Evolutionary conservation across 73 alveolate genomes (phyloP), one percentile per base, ranked within the genome.

Genomic region (Uronychia setigera): DNA sequence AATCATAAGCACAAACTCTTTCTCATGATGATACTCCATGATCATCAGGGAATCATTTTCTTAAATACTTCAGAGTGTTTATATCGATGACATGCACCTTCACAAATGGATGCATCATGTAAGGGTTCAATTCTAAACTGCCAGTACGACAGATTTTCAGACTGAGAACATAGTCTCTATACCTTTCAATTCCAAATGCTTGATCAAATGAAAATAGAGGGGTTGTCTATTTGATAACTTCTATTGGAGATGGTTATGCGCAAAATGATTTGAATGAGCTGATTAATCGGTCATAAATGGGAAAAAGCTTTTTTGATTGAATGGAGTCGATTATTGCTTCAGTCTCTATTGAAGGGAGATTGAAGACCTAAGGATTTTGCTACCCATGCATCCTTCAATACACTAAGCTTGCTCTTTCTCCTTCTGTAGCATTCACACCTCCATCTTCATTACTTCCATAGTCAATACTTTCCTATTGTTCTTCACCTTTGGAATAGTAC

Each of bases 71-170:
- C 31, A 95, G 95, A 0, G 97, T 94, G 58, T 91, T 89, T 87
- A 97, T 80, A 85, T 95, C 96, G 0, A 98, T 95, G 14, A 98
- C 86, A 60, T 98, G 99, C 35, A 96, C 87, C 83, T 98, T 92
- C 1, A 98, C 99, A 88, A 97, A 96, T 31, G 99, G 99, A 86
- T 98, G 99, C 19, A 95, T 58, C 77, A 98, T 91, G 89, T 93
- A 86, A 31, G 95, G 98, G 86, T 96, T 97, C 82, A 97, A 86
- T 76, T 94, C 97, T 32, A 97, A 90, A 30, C 98, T 87, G 0
- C 99, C 98, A 58, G 98, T 96, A 76, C 95, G 91, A 25, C 80
- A 26, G 0, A 95, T 85, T 59, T 78, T 75, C 31, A 95, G 59
- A 26, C 85, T 58, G 26, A 94, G 67, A 19, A 46, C 67, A 46